These are phyloP conservation scores for Pythium periplocum DNA, from an alignment of 352 stramenopile species.

Conservation along the genomic window DNA sequence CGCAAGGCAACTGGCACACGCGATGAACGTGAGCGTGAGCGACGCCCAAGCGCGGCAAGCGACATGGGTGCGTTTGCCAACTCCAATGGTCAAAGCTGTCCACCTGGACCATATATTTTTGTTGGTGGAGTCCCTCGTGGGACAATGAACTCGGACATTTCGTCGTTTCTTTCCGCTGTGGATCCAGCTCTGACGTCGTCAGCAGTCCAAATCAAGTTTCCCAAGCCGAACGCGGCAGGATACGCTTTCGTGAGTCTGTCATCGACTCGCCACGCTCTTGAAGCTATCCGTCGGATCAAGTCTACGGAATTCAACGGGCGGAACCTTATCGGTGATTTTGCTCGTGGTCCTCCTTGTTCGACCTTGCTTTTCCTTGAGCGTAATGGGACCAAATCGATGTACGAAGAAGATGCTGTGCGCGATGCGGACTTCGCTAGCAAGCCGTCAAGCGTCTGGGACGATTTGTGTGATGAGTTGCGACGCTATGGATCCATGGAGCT, in stretches of 20 bases:
- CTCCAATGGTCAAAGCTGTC: constrained; percentile 28
- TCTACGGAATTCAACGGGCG: constrained; percentile 20
- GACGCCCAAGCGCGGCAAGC: background rate
- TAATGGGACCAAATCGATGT: constrained; percentile 23
- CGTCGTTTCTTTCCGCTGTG: constrained; percentile 42
- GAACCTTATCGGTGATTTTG: constrained; percentile 58
- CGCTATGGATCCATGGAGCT: constrained; percentile 42
- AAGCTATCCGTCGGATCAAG: constrained; percentile 34
- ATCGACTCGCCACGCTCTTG: constrained; percentile 37
- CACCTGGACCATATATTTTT: constrained; percentile 65
- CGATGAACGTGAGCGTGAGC: background rate
- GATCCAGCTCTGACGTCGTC: constrained; percentile 37
- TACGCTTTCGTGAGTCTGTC: constrained; percentile 72
- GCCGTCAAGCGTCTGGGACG: constrained; percentile 39
- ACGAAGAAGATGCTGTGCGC: constrained; percentile 35
- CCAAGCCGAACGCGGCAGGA: constrained; percentile 20
- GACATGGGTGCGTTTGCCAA: background rate
- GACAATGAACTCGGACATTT: constrained; percentile 33
- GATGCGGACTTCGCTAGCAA: constrained; percentile 40
- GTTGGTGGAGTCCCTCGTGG: constrained; percentile 57
- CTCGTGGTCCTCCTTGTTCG: constrained; percentile 53
- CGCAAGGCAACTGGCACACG: background rate
- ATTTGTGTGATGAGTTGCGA: constrained; percentile 35
- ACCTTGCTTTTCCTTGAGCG: constrained; percentile 64
- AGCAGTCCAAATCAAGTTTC: constrained; percentile 59